These are phyloP conservation scores for Debaryomyces psychrophilus DNA, from an alignment of 1,139 yeast species.

Conservation along the genomic window DNA sequence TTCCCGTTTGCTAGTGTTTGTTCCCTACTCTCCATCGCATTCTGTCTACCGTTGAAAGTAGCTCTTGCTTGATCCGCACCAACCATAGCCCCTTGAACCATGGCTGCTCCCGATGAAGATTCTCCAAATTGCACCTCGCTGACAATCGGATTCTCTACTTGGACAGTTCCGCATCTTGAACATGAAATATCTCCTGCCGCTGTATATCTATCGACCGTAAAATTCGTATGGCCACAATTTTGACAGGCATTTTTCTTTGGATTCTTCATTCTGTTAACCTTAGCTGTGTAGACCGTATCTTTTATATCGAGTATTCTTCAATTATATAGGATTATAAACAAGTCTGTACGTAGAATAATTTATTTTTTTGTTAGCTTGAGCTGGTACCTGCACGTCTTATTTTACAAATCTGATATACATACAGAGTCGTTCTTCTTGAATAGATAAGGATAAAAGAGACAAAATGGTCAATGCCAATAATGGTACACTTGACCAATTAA, in stretches of 20 bases:
- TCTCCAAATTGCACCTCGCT: slow-evolving; percentile 96
- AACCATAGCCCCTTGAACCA: slow-evolving; percentile 92
- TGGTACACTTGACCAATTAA: neutral
- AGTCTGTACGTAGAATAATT: neutral
- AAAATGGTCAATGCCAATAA: neutral
- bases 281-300: neutral
- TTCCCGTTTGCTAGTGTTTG: slow-evolving; percentile 85
- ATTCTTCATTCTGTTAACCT: slow-evolving; percentile 13
- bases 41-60: slow-evolving; percentile 61
- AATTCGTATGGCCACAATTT: slow-evolving; percentile 37
- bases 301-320: neutral
- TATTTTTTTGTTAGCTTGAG: neutral
- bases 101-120: slow-evolving; percentile 89
- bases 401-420: neutral
- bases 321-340: slow-evolving; percentile 1
- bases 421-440: neutral
- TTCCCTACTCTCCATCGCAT: slow-evolving; percentile 82
- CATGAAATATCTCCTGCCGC: slow-evolving; percentile 83
- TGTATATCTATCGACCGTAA: slow-evolving; percentile 41
- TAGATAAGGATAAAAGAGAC: neutral
- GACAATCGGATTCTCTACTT: slow-evolving; percentile 91
- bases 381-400: slow-evolving; percentile 1
- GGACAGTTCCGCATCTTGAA: slow-evolving; percentile 79
- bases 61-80: slow-evolving; percentile 88
- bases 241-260: slow-evolving; percentile 28